Percentiles rank a stretch among this genome's conserved stretches.
These are phyloP conservation scores for Calycina herbarum DNA, from an alignment of 2,329 filamentous ascomycete species.

Conservation along the genomic window DNA sequence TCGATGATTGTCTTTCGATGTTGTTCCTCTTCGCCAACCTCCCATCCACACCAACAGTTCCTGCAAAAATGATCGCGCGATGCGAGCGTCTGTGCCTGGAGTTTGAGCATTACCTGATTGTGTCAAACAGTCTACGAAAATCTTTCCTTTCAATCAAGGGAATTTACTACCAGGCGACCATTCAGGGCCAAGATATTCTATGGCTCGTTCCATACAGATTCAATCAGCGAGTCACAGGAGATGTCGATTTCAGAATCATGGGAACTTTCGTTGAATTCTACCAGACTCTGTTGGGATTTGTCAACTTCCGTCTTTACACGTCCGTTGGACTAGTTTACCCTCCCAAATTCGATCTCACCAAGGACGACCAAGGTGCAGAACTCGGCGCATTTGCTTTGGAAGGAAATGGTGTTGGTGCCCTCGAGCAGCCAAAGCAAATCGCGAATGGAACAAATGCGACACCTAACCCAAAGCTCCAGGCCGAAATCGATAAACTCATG, in stretches of 20 bases:
- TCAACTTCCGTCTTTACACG: conserved; percentile 95
- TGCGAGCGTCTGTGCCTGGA: conserved; percentile 93
- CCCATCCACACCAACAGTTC: conserved; percentile 84
- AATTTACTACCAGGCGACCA: conserved; percentile 98
- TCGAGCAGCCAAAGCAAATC: conserved; percentile 53
- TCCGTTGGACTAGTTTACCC: conserved; percentile 90
- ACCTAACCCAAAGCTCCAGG: conserved; percentile 62
- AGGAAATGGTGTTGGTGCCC: conserved; percentile 61
- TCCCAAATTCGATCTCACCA: conserved; percentile 84
- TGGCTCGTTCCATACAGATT: conserved; percentile 99
- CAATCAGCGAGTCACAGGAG: conserved; percentile 88
- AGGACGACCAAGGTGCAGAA: conserved; percentile 88
- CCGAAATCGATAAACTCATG: conserved; percentile 68
- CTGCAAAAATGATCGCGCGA: conserved; percentile 90
- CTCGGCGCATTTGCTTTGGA: conserved; percentile 89
- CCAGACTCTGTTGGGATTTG: conserved; percentile 90
- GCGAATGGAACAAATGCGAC: conserved; percentile 51
- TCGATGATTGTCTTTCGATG: conserved; percentile 96
- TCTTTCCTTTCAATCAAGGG: conserved; percentile 98
- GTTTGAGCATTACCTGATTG: conserved; percentile 97
- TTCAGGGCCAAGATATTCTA: conserved; percentile 93
- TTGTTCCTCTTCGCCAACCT: conserved; percentile 97
- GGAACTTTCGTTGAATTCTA: conserved; percentile 99
- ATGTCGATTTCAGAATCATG: conserved; percentile 99
- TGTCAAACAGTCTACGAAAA: conserved; percentile 86